These are phyloP conservation scores for Trichoderma erinaceum DNA, from an alignment of 495 filamentous ascomycete species.

Conservation along the genomic window DNA sequence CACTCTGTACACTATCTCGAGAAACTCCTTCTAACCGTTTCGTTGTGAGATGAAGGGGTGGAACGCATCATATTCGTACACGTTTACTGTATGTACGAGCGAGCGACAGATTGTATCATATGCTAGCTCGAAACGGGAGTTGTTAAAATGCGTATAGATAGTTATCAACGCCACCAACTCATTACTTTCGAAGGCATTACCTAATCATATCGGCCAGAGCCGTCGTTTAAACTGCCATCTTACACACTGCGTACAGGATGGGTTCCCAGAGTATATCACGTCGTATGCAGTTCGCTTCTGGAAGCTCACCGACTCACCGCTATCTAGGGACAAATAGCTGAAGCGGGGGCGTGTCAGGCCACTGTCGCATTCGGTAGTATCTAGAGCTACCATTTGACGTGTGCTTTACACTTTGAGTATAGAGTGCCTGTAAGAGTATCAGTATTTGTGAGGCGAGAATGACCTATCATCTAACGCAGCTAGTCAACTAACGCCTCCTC, in stretches of 20 bases:
- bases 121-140: background rate
- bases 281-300: background rate
- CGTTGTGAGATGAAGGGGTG: background rate
- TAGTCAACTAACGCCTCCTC: background rate
- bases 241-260: background rate
- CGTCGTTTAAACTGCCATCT: background rate
- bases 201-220: no score
- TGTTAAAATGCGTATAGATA: background rate
- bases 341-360: constrained; percentile 7
- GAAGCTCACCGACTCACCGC: constrained; percentile 11
- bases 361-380: background rate
- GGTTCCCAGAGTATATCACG: background rate
- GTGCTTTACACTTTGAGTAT: background rate
- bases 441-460: background rate
- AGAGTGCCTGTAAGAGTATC: background rate
- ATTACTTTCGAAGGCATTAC: background rate
- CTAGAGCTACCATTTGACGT: no score
- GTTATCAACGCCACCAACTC: background rate
- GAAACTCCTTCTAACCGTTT: no score
- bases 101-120: background rate
- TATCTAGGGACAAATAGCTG: constrained; percentile 1
- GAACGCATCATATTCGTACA: background rate
- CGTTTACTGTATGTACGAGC: background rate
- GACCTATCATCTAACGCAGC: background rate
- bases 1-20: background rate